Evolutionary conservation across 805 yeast genomes (phyloP), one percentile per base, ranked within the genome.

Genomic region (Metschnikowia orientalis): DNA sequence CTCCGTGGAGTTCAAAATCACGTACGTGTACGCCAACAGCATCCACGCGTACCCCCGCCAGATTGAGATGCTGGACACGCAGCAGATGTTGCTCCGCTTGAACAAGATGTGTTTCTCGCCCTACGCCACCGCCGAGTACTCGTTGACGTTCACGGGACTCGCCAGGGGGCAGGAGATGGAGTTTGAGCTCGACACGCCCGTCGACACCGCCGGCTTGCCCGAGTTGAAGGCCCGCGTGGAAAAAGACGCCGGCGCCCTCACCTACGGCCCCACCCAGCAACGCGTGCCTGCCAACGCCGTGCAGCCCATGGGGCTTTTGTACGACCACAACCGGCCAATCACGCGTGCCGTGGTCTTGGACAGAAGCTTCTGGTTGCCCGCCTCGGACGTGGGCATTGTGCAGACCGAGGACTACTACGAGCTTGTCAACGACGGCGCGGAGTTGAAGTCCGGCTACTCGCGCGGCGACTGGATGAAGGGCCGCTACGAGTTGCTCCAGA

Each of bases 361-460:
- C 38, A 75, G 97, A 53, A 83, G 82, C 29, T 57, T 84, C 32
- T 90, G 97, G 97, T 66, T 89, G 32, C 90, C 96, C 2, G 95
- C 88, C 43, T 55, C 64, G 72, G 87, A 85, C 75, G 87, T 44
- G 54, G 77, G 47, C 59, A 84, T 32, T 51, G 82, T 38, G 73
- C 86, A 55, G 23, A 67, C 87, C 41, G 95, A 88, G 53, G 97
- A 92, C 54, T 78, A 80, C 52, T 89, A 87, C 55, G 90, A 87
- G 61, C 48, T 88, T 21, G 69, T 78, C 31, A 88, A 92, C 53
- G 68, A 64, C 26, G 97, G 82, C 18, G 94, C 95, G 2, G 63
- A 66, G 41, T 68, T 92, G 46, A 60, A 66, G 32, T 49, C 66
- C 5, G 92, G 92, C 1, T 92, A 87, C 57, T 78, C 90, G 15